Percentiles rank a stretch among this genome's conserved stretches.
Conservation (phyloP, 805 yeast genomes). For the Lipomyces yamadae region DNA sequence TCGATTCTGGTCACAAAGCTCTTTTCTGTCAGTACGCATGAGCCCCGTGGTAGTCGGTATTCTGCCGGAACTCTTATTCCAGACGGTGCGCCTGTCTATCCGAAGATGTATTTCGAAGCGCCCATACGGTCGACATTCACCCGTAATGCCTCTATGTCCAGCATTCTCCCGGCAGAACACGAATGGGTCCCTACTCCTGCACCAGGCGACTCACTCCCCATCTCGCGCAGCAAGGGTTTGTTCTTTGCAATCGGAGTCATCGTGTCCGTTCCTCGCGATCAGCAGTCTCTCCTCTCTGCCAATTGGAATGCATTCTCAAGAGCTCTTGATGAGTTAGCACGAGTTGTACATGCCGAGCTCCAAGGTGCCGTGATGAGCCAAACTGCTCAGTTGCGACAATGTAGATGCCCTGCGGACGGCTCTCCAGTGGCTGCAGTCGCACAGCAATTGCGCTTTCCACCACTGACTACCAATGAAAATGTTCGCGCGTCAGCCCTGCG, state of each 20-base stretch:
- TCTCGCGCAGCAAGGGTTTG: constrained; percentile 3
- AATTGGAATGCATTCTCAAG: constrained; percentile 11
- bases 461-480: constrained; percentile 2
- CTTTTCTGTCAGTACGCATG: neutral
- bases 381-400: neutral
- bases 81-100: neutral
- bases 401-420: neutral
- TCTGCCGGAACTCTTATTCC: neutral
- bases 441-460: neutral
- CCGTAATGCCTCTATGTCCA: neutral
- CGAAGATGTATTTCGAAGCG: neutral
- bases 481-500: constrained; percentile 8
- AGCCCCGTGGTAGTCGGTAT: neutral
- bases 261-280: constrained; percentile 1
- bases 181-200: constrained; percentile 8
- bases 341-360: constrained; percentile 6
- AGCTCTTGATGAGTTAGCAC: constrained; percentile 9
- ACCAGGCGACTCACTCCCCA: constrained; percentile 6
- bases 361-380: neutral
- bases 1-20: constrained; percentile 8
- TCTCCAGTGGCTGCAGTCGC: neutral
- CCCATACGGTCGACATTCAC: neutral
- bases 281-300: neutral
- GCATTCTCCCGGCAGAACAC: neutral
- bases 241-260: constrained; percentile 8